Base-by-base conservation (phyloP, 257 asterid species). In the Fraxinus americana region DNA sequence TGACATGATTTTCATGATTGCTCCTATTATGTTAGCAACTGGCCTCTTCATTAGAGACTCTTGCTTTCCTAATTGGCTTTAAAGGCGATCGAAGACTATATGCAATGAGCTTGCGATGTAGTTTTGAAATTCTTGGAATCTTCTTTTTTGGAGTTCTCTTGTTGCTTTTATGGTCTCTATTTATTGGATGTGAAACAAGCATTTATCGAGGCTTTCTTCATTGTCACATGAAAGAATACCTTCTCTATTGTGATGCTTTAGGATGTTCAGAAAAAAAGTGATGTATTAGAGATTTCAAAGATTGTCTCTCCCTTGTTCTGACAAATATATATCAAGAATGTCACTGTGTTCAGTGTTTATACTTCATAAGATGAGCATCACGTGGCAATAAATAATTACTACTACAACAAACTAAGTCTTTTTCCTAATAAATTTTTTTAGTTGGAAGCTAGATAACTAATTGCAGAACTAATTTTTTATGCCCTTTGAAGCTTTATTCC, bases 331-430 rank as follows among this genome's bases (percentile, higher is more conserved):
- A 21, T 70, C 61, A 13, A 73, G 45, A 50, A 70, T 38, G 38
- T 38, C 30, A 71, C 48, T 78, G 76, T 72, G 19, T 48, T 76
- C 23, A 67, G 36, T 52, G 82, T 67, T 11, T 32, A 29, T 73
- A 30, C 48, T 29, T 77, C 67, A 13, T 72, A 70, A 61, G 63
- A 48, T 67, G 52, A 52, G 67, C 29, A 59, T 21, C 9, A n/a
- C 30, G 8, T 59, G 67, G 29, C 67, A 59, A 7, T 59, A 0
- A 6, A 23, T 59, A 59, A n/a, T 59, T n/a, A 59, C 30, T 59
- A 21, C 13, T 16, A 59, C 30, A 23, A n/a, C 12, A 21, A 8
- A 57, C 13, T 7, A 23, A n/a, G 30, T 59, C 29, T 59, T 59
- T 2, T 59, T 59, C 29, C 10, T 19, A 21, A 21, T 21, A 59